These are phyloP conservation scores for Ustilago vetiveriae DNA, from an alignment of 1,284 basidiomycete genomes.

Conservation along the genomic window DNA sequence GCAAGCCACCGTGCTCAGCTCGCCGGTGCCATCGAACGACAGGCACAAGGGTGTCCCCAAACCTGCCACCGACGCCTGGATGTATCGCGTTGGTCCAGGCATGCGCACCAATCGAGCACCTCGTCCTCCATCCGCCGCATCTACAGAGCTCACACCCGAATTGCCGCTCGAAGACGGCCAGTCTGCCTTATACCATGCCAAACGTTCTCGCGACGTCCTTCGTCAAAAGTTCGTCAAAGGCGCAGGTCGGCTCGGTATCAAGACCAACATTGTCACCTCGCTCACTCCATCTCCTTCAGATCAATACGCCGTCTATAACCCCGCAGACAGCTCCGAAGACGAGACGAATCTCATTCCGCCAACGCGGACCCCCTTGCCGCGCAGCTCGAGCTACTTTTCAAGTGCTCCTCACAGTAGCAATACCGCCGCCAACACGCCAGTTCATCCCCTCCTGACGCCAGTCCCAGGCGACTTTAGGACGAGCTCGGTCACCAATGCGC, in stretches of 20 bases:
- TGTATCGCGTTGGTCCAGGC: constrained; percentile 62
- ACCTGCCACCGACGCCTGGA: constrained; percentile 50
- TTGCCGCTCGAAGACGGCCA: constrained; percentile 6
- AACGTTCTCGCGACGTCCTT: constrained; percentile 38
- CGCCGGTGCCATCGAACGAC: constrained; percentile 20
- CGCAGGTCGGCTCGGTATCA: constrained; percentile 52
- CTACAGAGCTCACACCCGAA: constrained; percentile 12
- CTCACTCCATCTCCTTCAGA: constrained; percentile 27
- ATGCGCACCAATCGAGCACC: constrained; percentile 38
- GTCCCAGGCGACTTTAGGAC: constrained; percentile 43
- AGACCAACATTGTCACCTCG: constrained; percentile 31
- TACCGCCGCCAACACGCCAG: constrained; percentile 8
- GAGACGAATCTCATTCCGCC: constrained; percentile 15
- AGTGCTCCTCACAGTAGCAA: constrained; percentile 28
- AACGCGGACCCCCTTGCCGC: constrained; percentile 27
- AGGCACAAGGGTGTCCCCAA: constrained; percentile 52
- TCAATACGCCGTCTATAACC: constrained; percentile 30
- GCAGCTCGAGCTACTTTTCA: constrained; percentile 42
- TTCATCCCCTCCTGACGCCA: constrained; percentile 32
- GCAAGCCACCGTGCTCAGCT: constrained; percentile 5
- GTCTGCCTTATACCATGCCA: constrained; percentile 22
- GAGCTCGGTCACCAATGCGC: constrained; percentile 56
- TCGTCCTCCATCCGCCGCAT: constrained; percentile 6
- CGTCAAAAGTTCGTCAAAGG: constrained; percentile 56
- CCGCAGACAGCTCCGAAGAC: constrained; percentile 43